Evolutionary conservation across 129 eudicot species (phyloP), one percentile per base, ranked within the genome.

Genomic region (Escallonia herrerae): DNA sequence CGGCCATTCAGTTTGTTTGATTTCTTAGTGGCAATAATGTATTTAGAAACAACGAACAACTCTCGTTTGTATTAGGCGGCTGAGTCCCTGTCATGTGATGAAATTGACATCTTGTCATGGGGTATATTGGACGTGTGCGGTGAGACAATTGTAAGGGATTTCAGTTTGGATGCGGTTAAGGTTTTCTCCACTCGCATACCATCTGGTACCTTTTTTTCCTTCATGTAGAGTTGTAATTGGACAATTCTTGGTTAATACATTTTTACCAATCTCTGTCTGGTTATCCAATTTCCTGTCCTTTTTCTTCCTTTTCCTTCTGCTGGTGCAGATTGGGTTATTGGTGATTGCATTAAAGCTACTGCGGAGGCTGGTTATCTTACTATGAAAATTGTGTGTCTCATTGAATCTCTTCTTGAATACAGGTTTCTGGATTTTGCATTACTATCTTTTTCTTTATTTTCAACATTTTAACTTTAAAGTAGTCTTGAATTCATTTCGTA

Each of bases 351-450:
- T 38, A 65, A 73, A 57, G 79, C 78, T 50, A 65, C 75, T 60
- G 67, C 67, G 65, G 70, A 58, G 15, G 66, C 66, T 11, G 89
- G 97, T 11, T 84, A 75, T 66, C 67, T 94, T 5, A 60, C 95
- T 3, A 55, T 82, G 2, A 94, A 89, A 74, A 85, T 89, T 3
- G 6, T 69, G 11, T 84, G 93, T 69, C 90, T 94, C 12, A 47
- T 86, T 49, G 86, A 94, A 65, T 74, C 87, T 51, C 85, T 94
- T 48, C 86, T 73, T 45, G 87, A 79, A 49, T 89, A 86, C 83
- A 89, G 93, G 99, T 94, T 43, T 64, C 38, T 22, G 12, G 48
- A n/a, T 43, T 10, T 2, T 54, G 48, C 45, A 13, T 52, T 2
- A 1, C 15, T 62, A 3, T 4, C 22, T 45, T 48, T 69, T 14